Percentiles rank a stretch among this genome's conserved stretches.
These are phyloP conservation scores for Aphanomyces stellatus DNA, from an alignment of 352 stramenopile genomes.

Conservation along the genomic window DNA sequence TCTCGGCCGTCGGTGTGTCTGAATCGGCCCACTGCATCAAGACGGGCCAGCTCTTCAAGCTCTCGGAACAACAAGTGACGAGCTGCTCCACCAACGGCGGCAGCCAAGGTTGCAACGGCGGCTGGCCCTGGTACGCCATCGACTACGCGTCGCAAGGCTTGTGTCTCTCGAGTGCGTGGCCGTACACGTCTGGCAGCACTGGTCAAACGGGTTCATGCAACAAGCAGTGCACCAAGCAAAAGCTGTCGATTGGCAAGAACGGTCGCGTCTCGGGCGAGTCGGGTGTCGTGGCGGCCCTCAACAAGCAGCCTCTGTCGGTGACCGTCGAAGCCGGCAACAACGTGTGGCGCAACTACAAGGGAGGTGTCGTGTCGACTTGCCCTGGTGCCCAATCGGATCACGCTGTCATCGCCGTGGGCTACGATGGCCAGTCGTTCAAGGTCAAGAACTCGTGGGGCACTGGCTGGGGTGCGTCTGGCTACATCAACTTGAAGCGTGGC, in stretches of 20 bases:
- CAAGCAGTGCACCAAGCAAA: conserved; percentile 29
- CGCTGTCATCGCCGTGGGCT: conserved; percentile 93
- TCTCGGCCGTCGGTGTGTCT: conserved; percentile 86
- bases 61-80: conserved; percentile 91
- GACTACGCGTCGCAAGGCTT: conserved; percentile 77
- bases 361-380: conserved; percentile 78
- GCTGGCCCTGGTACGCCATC: conserved; percentile 85
- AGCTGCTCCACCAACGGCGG: conserved; percentile 68
- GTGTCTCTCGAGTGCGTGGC: conserved; percentile 63
- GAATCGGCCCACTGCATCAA: conserved; percentile 86
- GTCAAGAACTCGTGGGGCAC: conserved; percentile 65
- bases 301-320: conserved; percentile 90
- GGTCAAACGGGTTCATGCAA: conserved; percentile 29
- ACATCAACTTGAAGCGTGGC: conserved; percentile 12
- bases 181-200: conserved; percentile 55
- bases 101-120: conserved; percentile 88
- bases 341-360: conserved; percentile 96
- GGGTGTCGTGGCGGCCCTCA: conserved; percentile 75
- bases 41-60: conserved; percentile 47
- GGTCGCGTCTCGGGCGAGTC: conserved; percentile 47
- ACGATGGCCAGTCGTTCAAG: conserved; percentile 81
- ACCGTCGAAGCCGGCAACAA: conserved; percentile 90
- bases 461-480: conserved; percentile 53
- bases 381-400: conserved; percentile 90
- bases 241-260: conserved; percentile 28